Percentiles rank a stretch among this genome's conserved stretches.
phyloP scores from a whole-genome alignment of 2,329 filamentous ascomycete species.

The Xenosphaeropsis pyriputrescens region DNA sequence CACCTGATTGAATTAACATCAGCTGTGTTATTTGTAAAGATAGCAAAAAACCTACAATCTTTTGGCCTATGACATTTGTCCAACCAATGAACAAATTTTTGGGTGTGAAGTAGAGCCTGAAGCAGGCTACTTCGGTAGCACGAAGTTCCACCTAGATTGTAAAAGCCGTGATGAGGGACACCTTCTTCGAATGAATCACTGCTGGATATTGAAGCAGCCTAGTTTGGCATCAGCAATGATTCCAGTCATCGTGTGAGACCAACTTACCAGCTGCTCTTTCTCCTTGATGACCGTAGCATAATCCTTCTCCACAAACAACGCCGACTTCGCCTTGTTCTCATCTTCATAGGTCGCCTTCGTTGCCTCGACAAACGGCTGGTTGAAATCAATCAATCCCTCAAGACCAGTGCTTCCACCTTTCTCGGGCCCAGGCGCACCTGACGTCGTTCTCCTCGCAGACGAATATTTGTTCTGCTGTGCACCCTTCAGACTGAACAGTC shows the following conservation, averaged over 20 bases:
- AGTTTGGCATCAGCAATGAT: no score
- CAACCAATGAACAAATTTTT: slow-evolving; percentile 17
- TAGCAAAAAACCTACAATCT: slow-evolving; percentile 8
- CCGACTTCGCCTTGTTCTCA: background rate
- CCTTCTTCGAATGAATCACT: background rate
- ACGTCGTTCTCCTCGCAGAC: no score
- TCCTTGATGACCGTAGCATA: no score
- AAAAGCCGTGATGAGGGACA: slow-evolving; percentile 7
- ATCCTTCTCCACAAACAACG: no score
- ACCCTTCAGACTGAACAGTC: no score
- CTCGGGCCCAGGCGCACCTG: no score
- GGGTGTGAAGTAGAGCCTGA: slow-evolving; percentile 19
- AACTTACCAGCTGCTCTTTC: no score
- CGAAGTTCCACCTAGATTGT: slow-evolving; percentile 11
- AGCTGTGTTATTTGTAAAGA: background rate
- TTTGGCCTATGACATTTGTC: slow-evolving; percentile 9
- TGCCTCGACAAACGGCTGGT: slow-evolving; percentile 1
- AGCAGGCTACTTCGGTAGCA: slow-evolving; percentile 19
- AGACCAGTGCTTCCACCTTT: background rate
- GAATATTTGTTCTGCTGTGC: no score
- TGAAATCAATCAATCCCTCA: background rate
- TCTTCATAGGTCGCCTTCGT: slow-evolving; percentile 1
- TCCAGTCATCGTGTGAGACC: no score
- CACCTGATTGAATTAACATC: slow-evolving; percentile 2
- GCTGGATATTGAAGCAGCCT: background rate